phyloP scores from a whole-genome alignment of 495 filamentous ascomycete genomes.

The Platismatia glauca region DNA sequence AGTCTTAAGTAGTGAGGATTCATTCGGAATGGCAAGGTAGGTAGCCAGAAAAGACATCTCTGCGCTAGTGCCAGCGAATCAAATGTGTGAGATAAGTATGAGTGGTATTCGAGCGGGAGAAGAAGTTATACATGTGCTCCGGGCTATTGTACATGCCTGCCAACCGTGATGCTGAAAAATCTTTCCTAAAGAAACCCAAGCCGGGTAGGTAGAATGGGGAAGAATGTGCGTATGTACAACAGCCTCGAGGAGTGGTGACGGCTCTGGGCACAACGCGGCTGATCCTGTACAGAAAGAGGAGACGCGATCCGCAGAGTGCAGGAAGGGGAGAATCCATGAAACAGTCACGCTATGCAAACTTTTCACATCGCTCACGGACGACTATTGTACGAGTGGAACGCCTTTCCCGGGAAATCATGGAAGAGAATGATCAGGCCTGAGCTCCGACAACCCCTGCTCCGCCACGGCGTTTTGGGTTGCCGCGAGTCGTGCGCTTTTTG shows the following conservation, averaged over 20 bases:
- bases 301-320: not conserved
- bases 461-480: constrained; percentile 66
- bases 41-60: not conserved
- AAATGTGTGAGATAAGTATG: not conserved
- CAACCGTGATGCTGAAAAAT: constrained; percentile 1
- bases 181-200: not conserved
- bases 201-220: not conserved
- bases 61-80: not conserved
- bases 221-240: not conserved
- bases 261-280: not conserved
- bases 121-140: constrained; percentile 1
- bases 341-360: not conserved
- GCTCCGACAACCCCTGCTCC: constrained; percentile 21
- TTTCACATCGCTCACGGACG: not conserved
- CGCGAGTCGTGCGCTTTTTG: constrained; percentile 59
- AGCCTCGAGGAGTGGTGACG: not conserved
- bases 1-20: too few species aligned
- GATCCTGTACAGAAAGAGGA: constrained; percentile 3
- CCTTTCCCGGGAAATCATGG: not conserved
- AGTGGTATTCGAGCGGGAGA: constrained; percentile 1
- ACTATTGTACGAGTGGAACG: not conserved
- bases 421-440: not conserved
- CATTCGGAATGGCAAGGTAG: too few species aligned
- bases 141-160: constrained; percentile 16
- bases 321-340: not conserved